A percentile compares a stretch with the other conserved stretches of the same genome.
Conservation (phyloP, 306 rosid species). For the Dicorynia guianensis region DNA sequence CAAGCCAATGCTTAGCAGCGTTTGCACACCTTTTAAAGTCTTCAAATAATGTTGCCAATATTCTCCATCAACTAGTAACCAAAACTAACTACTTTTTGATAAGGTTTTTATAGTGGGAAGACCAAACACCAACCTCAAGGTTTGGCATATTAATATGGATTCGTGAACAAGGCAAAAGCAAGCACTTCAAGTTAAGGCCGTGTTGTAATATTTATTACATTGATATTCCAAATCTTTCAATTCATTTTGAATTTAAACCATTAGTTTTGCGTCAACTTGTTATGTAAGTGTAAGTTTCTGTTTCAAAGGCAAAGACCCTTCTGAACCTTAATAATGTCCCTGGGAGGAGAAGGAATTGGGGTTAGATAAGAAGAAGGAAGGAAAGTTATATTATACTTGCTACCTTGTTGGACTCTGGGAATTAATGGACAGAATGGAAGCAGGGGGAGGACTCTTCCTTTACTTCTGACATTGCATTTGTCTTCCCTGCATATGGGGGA, state of each 20-base stretch:
- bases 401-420: slow-evolving; percentile 24
- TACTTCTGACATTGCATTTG: slow-evolving; percentile 17
- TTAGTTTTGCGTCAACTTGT: background rate
- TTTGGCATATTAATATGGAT: too few species aligned
- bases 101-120: too few species aligned
- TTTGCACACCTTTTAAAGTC: too few species aligned
- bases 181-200: background rate
- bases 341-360: background rate
- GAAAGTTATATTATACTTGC: slow-evolving; percentile 3
- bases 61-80: too few species aligned
- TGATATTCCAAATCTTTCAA: background rate
- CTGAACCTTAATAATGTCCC: slow-evolving; percentile 7
- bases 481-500: slow-evolving; percentile 16
- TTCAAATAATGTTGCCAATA: too few species aligned
- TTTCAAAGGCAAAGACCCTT: background rate
- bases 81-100: too few species aligned
- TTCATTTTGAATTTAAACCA: background rate
- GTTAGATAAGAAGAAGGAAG: background rate
- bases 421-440: slow-evolving; percentile 14
- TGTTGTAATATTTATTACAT: background rate
- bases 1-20: too few species aligned
- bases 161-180: too few species aligned
- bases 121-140: too few species aligned
- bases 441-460: background rate
- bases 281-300: background rate